Evolutionary conservation across 148 eudicot species (phyloP), one percentile per base, ranked within the genome.

Genomic region (Vaccinium darrowii): DNA sequence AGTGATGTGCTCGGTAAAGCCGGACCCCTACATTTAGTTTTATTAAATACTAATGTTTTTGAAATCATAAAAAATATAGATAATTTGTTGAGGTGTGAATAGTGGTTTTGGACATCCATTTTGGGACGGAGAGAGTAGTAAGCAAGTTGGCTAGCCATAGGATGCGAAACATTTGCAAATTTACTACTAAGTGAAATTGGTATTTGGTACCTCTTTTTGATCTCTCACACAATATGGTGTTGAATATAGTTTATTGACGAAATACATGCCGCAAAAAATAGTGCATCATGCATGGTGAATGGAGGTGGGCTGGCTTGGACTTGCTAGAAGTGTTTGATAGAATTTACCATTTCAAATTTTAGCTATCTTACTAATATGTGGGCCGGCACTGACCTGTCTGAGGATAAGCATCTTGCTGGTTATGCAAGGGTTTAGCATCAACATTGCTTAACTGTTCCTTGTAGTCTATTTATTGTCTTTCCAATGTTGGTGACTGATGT

Each of bases 121-220:
- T 36, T 36, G 39, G 39, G 39, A 36, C 3, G 39, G 39, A 36
- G 39, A 36, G 39, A 36, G 3, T 36, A 30, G 25, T 57, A 79
- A 33, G 57, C 69, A 18, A 79, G 25, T 57, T 62, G 62, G 82
- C 82, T 79, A 56, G 19, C 69, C 51, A 15, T 57, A 16, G 49
- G 50, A 79, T 56, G 82, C 51, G 10, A 57, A 30, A 79, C 50
- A 56, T 79, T 57, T 54, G 50, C 43, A 78, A 78, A 78, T 78
- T 53, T 19, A 52, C 14, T 69, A 30, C 18, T 13, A 27, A 25
- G 43, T 0, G 43, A 63, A n/a, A 69, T 69, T 30, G 74, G 3
- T 3, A 23, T 30, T 30, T 30, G 74, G 3, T 10, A 23, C 72
- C 72, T 65, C 72, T 25, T 65, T n/a, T 65, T 23, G 7, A 51